phyloP scores from a whole-genome alignment of 805 yeast genomes.

The Pichia heedii region DNA sequence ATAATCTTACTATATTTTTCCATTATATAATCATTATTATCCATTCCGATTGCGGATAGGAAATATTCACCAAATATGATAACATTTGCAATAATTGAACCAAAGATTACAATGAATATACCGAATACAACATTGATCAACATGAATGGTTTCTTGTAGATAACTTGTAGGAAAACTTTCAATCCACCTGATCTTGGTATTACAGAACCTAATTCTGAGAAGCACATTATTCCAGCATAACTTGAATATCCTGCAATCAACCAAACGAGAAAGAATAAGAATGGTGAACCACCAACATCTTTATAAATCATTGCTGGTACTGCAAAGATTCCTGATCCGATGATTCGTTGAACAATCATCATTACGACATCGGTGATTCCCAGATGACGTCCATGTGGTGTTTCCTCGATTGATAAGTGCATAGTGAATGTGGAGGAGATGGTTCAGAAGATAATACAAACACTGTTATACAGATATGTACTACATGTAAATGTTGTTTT shows the following conservation, averaged over 20 bases:
- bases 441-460: too few species aligned
- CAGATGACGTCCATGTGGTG: constrained; percentile 69
- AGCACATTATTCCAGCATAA: constrained; percentile 58
- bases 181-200: constrained; percentile 72
- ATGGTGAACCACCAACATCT: constrained; percentile 61
- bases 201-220: constrained; percentile 60
- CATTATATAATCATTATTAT: constrained; percentile 25
- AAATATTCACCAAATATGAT: constrained; percentile 48
- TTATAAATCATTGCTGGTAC: constrained; percentile 57
- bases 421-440: constrained; percentile 8
- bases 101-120: constrained; percentile 40
- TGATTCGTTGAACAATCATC: constrained; percentile 56
- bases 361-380: constrained; percentile 61
- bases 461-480: too few species aligned
- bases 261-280: constrained; percentile 57
- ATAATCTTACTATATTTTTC: constrained; percentile 28
- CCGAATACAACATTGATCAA: constrained; percentile 40
- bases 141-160: constrained; percentile 52
- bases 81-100: constrained; percentile 42
- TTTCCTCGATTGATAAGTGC: constrained; percentile 33
- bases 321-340: constrained; percentile 75
- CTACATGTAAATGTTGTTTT: too few species aligned
- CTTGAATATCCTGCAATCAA: constrained; percentile 50
- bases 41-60: constrained; percentile 33
- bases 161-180: constrained; percentile 61